Conservation (phyloP, 441 rosid genomes). For the Adansonia gregorii region DNA sequence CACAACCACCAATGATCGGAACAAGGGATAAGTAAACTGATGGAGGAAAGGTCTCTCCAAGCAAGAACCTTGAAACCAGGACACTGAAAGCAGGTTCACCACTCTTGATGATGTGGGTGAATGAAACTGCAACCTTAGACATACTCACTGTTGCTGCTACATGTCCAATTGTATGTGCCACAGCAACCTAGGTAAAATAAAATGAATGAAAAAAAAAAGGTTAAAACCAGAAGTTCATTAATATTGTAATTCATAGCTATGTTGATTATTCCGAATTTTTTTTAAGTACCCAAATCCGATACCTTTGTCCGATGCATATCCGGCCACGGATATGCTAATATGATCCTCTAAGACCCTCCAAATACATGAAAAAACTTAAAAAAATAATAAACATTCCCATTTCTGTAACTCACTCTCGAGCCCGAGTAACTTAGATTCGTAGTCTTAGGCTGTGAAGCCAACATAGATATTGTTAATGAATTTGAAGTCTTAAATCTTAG, state of each 20-base stretch:
- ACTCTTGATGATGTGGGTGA: conserved; percentile 74
- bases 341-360: too few species aligned
- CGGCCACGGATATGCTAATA: too few species aligned
- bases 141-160: conserved; percentile 85
- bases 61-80: conserved; percentile 61
- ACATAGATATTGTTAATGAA: too few species aligned
- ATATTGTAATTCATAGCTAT: conserved; percentile 14
- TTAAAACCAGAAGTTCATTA: background rate
- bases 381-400: too few species aligned
- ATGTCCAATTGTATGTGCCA: conserved; percentile 82
- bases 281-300: too few species aligned
- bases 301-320: too few species aligned
- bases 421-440: background rate
- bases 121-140: conserved; percentile 77
- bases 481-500: too few species aligned
- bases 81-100: conserved; percentile 83
- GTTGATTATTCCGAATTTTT: too few species aligned
- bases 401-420: too few species aligned
- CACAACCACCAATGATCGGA: conserved; percentile 96
- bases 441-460: background rate
- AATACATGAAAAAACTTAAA: too few species aligned
- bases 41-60: conserved; percentile 87
- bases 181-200: conserved; percentile 55
- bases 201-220: background rate
- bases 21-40: conserved; percentile 84